Evolutionary conservation across 306 rosid species (phyloP), one percentile per base, ranked within the genome.

Genomic region (Hippophae rhamnoides): DNA sequence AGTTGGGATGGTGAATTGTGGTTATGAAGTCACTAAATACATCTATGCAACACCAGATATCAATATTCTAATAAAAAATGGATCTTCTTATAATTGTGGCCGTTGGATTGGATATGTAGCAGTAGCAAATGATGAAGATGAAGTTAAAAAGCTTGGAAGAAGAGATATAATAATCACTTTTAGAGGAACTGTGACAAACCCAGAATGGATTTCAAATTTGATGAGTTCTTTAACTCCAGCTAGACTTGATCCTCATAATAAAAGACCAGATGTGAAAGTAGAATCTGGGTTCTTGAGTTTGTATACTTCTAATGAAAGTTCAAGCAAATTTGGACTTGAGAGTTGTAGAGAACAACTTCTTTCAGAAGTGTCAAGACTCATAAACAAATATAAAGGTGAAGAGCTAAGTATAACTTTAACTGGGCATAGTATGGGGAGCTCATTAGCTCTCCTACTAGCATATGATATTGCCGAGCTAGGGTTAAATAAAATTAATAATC

Each of bases 391-490:
- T 78, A 71, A 67, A 67, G 85, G 81, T 0, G 92, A 90, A 52
- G 81, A 66, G 0, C 5, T 85, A 0, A 90, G 96, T 69, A 76
- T 90, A 57, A 79, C 98, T 5, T 43, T 87, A 58, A 87, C 89
- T 0, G 98, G 98, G 26, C 98, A 90, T 44, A 90, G 98, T 74
- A 79, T 90, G 96, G 98, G 98, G 5, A 90, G 98, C 67, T 88
- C 98, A 10, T 52, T 90, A 52, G 96, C 92, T 38, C 72, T 83
- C 10, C 84, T 90, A 26, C 84, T 90, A n/a, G 96, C 95, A 0
- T 90, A 87, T 49, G 98, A 90, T 64, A 75, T 90, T 51, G 78
- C 95, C 0, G 98, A 90, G 76, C 82, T 90, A 9, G 96, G 89
- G 2, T 61, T 90, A 18, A 86, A 80, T 52, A 63, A 50, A 40